Evolutionary conservation across 108 stramenopile genomes (phyloP), one percentile per base, ranked within the genome.

Genomic region (Cyclotella choctawhatcheeana): DNA sequence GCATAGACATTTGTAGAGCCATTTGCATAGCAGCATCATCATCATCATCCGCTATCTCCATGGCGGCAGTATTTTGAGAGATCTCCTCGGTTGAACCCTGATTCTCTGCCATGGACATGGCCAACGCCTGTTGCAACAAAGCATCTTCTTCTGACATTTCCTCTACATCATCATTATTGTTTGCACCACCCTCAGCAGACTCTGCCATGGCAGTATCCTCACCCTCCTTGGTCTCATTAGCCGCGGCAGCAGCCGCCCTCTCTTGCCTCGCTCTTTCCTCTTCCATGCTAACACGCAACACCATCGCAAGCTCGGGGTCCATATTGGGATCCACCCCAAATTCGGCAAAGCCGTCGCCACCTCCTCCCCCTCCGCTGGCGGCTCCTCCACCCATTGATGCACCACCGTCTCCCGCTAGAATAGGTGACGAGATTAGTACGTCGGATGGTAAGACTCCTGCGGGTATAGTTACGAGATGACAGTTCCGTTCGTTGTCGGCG

Each of bases 271-370:
- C 96, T 13, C 97, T 86, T 82, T 97, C 97, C 82, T 99, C 98
- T 66, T 99, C 98, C 95, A 97, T 97, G 71, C 91, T 93, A 18
- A 98, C 93, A 12, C 98, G 89, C 10, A 99, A 74, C 17, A 97
- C 99, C 96, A 98, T 98, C 72, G 99, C 99, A 66, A 99, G 82
- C 81, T 98, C 99, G 17, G 99, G 99, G 69, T 99, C 99, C 85
- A 96, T 93, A 77, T 89, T 96, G 44, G 99, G 96, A 83, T 99
- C 99, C 54, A 99, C 86, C 13, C 96, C 93, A 67, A 66, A 96
- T 5, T 97, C 96, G 21, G 89, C 95, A 82, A 97, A 96, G 52
- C 53, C 89, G 29, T 69, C 79, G 20, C 67, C 86, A 16, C 84
- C 89, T 24, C 87, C 90, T 32, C 68, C 90, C 18, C 84, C 95